phyloP scores from a whole-genome alignment of 441 rosid species.

The Erodium trifolium region DNA sequence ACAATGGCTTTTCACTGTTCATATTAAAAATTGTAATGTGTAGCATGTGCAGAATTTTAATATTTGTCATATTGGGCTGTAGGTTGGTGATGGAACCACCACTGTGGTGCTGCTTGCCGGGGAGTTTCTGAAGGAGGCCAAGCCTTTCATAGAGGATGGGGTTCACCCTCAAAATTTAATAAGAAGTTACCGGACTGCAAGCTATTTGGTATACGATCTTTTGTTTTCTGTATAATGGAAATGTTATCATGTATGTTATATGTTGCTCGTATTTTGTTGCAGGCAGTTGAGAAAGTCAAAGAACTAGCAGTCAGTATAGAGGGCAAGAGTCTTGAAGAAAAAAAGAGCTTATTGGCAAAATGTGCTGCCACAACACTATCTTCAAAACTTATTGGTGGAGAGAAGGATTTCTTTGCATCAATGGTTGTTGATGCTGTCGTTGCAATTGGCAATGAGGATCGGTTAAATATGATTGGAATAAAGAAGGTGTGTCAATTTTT shows the following conservation, averaged over 20 bases:
- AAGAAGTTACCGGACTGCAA: constrained; percentile 76
- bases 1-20: neutral
- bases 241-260: neutral
- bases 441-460: constrained; percentile 73
- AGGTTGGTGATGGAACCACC: constrained; percentile 99
- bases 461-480: constrained; percentile 78
- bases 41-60: neutral
- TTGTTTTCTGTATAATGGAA: neutral
- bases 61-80: constrained; percentile 11
- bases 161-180: constrained; percentile 91
- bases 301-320: constrained; percentile 15
- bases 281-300: constrained; percentile 84
- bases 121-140: constrained; percentile 94
- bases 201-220: constrained; percentile 42
- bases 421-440: constrained; percentile 96
- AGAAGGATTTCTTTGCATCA: constrained; percentile 84
- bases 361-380: too few relatives aligned
- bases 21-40: neutral
- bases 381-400: constrained; percentile 15
- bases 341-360: too few relatives aligned
- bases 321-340: too few relatives aligned
- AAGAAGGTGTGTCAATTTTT: constrained; percentile 51
- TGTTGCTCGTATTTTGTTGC: constrained; percentile 10
- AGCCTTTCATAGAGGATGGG: constrained; percentile 92
- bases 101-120: constrained; percentile 93